Conservation (phyloP, 768 basidiomycete species). For the Asterophora parasitica region DNA sequence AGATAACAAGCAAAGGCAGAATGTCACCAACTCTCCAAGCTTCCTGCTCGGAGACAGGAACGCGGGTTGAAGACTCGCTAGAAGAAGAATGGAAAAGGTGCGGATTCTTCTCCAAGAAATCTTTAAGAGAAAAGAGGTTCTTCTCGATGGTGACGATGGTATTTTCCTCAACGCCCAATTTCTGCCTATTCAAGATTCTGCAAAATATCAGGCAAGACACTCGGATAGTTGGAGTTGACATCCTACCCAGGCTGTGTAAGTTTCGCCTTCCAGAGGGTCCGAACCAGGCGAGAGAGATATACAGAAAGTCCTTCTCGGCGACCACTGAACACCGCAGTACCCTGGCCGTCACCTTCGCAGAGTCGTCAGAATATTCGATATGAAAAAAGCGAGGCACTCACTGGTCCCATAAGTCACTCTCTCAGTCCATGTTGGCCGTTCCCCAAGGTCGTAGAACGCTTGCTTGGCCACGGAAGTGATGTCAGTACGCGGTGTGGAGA, state of each 20-base stretch:
- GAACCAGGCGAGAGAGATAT: slow-evolving; percentile 79
- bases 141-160: slow-evolving; percentile 68
- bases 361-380: not conserved
- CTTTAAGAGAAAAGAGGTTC: slow-evolving; percentile 72
- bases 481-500: slow-evolving; percentile 54
- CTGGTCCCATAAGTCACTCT: slow-evolving; percentile 72
- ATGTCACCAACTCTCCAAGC: slow-evolving; percentile 72
- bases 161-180: slow-evolving; percentile 60
- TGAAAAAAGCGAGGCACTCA: slow-evolving; percentile 25
- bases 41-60: slow-evolving; percentile 68
- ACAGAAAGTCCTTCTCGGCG: slow-evolving; percentile 84
- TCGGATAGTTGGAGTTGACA: not conserved
- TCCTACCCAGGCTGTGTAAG: slow-evolving; percentile 61
- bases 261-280: slow-evolving; percentile 85
- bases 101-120: slow-evolving; percentile 75
- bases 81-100: slow-evolving; percentile 83
- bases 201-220: not conserved
- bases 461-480: slow-evolving; percentile 73
- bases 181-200: slow-evolving; percentile 43
- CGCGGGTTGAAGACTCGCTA: slow-evolving; percentile 58
- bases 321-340: slow-evolving; percentile 78
- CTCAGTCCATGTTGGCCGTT: slow-evolving; percentile 79
- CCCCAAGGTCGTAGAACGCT: slow-evolving; percentile 82
- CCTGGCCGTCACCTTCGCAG: slow-evolving; percentile 55
- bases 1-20: not conserved